phyloP scores from a whole-genome alignment of 2,329 filamentous ascomycete species.

The Cytospora leucostoma region DNA sequence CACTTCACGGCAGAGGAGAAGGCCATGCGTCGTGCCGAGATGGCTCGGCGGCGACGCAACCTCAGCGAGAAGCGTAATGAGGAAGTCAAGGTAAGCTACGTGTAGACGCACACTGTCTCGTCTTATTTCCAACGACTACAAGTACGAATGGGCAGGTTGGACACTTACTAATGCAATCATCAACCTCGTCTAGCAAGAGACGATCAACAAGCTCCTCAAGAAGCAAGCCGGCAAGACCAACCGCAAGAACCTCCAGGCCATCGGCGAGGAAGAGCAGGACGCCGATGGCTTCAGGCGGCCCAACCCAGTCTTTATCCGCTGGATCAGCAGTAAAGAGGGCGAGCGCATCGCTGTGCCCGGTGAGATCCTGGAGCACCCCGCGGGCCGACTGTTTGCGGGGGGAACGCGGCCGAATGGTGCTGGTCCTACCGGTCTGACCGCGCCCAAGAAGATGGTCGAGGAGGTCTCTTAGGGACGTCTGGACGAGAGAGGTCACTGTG shows the following conservation, averaged over 20 bases:
- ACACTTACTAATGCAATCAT: neutral
- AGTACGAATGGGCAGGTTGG: neutral
- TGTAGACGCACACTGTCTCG: neutral
- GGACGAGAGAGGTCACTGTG: neutral
- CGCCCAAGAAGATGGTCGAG: constrained; percentile 54
- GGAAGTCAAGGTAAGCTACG: constrained; percentile 58
- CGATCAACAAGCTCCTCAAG: constrained; percentile 86
- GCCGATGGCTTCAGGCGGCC: constrained; percentile 44
- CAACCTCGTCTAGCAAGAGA: constrained; percentile 53
- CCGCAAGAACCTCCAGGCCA: constrained; percentile 49
- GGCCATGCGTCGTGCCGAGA: constrained; percentile 63
- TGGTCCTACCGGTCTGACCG: constrained; percentile 29
- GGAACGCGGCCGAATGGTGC: constrained; percentile 29
- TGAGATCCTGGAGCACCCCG: constrained; percentile 66
- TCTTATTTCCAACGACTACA: neutral
- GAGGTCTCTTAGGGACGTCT: constrained; percentile 48
- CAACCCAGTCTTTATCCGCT: constrained; percentile 66
- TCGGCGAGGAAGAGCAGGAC: constrained; percentile 52
- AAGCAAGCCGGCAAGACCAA: constrained; percentile 80
- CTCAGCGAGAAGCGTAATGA: constrained; percentile 66
- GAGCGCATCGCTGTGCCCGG: constrained; percentile 64
- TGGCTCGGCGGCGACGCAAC: constrained; percentile 62
- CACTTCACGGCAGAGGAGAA: constrained; percentile 62
- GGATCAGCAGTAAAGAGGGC: constrained; percentile 68
- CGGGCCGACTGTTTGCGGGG: constrained; percentile 58